Percentiles rank a stretch among this genome's conserved stretches.
Evolutionary conservation across 2,329 filamentous ascomycete species (phyloP).

Genomic region (Penicillium sp.): DNA sequence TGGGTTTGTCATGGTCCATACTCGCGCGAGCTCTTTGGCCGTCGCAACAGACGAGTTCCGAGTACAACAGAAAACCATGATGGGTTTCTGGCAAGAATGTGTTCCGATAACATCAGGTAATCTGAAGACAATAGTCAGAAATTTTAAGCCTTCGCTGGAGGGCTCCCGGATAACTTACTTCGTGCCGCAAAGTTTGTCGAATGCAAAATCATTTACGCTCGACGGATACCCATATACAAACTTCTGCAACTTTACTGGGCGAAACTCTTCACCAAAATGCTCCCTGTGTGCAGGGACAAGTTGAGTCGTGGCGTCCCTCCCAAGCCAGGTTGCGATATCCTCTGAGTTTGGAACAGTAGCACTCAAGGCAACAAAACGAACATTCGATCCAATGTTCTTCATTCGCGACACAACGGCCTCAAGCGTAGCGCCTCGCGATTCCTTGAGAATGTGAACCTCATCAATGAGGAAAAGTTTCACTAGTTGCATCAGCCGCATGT

Average conservation of each 20-base stretch:
- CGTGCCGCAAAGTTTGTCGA: constrained; percentile 70
- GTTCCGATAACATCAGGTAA: constrained; percentile 68
- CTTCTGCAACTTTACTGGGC: constrained; percentile 76
- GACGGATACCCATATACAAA: constrained; percentile 73
- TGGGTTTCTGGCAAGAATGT: constrained; percentile 72
- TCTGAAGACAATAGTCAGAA: constrained; percentile 44
- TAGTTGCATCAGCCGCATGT: constrained; percentile 72
- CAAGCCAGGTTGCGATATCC: constrained; percentile 81
- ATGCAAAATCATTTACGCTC: constrained; percentile 72
- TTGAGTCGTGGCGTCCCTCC: constrained; percentile 63
- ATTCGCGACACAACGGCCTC: constrained; percentile 86
- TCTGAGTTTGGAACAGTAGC: constrained; percentile 82
- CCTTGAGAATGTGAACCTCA: constrained; percentile 85
- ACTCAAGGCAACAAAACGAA: constrained; percentile 80
- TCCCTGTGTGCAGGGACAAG: constrained; percentile 68
- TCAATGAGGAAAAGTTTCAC: constrained; percentile 83
- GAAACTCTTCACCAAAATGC: constrained; percentile 76
- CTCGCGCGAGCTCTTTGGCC: constrained; percentile 67
- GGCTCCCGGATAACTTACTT: constrained; percentile 47
- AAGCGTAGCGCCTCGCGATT: constrained; percentile 75
- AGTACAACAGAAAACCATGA: constrained; percentile 83
- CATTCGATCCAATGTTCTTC: constrained; percentile 76
- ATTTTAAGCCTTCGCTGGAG: background rate
- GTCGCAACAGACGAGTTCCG: constrained; percentile 71
- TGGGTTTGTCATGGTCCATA: constrained; percentile 61